Conservation (phyloP, 768 basidiomycete species). For the Boletus pseudo-olivaceus region DNA sequence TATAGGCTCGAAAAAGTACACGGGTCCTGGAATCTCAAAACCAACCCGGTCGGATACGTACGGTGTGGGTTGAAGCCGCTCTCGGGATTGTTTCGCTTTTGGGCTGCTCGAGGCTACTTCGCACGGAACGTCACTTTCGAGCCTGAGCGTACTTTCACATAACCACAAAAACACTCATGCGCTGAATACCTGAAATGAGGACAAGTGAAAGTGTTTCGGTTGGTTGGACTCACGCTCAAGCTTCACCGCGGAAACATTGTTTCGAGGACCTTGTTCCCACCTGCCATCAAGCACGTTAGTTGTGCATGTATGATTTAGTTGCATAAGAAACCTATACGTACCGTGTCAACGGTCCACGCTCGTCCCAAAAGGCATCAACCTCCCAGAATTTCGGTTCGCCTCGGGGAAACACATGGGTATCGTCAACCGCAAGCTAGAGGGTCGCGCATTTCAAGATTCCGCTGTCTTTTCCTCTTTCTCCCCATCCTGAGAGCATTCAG, state of each 20-base stretch:
- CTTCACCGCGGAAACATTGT: neutral
- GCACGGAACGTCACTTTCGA: neutral
- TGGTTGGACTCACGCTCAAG: slow-evolving; percentile 6
- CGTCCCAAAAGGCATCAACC: neutral
- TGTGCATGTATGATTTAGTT: neutral
- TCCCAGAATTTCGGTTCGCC: neutral
- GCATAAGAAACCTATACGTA: neutral
- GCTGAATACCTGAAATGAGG: neutral
- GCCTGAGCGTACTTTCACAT: neutral
- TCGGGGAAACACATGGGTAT: neutral
- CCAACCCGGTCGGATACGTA: neutral
- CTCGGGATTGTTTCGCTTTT: neutral
- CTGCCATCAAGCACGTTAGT: neutral
- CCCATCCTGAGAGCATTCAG: neutral
- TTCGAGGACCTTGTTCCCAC: neutral
- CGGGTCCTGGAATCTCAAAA: neutral
- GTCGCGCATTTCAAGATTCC: neutral
- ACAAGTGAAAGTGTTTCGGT: neutral
- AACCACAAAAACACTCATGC: neutral
- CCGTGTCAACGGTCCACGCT: neutral
- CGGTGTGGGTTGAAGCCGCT: neutral
- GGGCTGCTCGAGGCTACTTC: neutral
- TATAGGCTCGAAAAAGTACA: neutral
- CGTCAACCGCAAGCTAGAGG: neutral
- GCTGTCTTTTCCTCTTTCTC: neutral